phyloP scores from a whole-genome alignment of 1,284 basidiomycete species.

The Limonomyces culmigenus region DNA sequence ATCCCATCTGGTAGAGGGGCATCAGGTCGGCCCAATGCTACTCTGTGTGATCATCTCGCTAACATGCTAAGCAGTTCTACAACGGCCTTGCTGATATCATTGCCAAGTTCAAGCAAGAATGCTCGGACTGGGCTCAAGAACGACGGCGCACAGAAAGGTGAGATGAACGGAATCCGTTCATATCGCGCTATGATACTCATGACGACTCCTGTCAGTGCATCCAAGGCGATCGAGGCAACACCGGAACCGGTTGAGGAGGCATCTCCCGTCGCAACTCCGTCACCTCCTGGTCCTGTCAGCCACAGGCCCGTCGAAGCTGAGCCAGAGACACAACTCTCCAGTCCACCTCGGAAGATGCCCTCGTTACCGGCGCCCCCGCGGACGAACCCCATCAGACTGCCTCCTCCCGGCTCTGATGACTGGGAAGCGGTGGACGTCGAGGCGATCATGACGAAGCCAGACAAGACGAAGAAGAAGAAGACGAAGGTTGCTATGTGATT shows the following conservation, averaged over 20 bases:
- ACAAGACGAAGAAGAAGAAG: background rate
- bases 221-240: conserved; percentile 2
- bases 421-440: conserved; percentile 26
- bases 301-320: background rate
- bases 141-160: conserved; percentile 46
- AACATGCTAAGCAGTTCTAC: conserved; percentile 49
- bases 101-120: conserved; percentile 57
- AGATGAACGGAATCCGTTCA: conserved; percentile 2
- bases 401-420: conserved; percentile 27
- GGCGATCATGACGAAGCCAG: background rate
- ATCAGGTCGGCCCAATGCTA: conserved; percentile 35
- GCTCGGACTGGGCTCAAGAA: conserved; percentile 56
- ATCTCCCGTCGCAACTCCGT: background rate
- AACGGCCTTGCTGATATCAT: conserved; percentile 63
- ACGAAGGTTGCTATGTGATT: no score
- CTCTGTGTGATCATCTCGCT: background rate
- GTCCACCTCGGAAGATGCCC: conserved; percentile 4
- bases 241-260: background rate
- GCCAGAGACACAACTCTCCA: background rate
- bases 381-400: conserved; percentile 17
- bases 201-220: background rate
- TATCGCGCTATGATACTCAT: background rate
- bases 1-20: conserved; percentile 77
- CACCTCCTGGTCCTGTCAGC: background rate
- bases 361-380: no score